Base-by-base conservation (phyloP, 805 yeast species). In the Candida qinlingensis region DNA sequence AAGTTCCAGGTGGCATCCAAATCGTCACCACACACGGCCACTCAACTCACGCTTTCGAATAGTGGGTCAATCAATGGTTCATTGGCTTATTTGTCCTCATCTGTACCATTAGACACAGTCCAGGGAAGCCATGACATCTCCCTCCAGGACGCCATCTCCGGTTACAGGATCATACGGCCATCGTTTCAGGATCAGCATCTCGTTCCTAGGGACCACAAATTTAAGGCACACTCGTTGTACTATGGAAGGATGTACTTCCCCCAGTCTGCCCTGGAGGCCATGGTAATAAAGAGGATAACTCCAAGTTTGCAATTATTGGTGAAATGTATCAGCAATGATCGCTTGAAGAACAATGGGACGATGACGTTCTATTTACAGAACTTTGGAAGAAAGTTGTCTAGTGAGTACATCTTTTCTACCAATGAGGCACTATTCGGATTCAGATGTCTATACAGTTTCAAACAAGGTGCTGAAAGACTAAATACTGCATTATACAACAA, bases 201-300 rank as follows among this genome's bases (percentile, higher is more conserved):
- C 35, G 35, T 31, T 7, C 40, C 39, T 31, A 41, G 7, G 48
- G 25, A 33, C n/a, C 13, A 37, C 28, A 33, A 9, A 7, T 49
- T 53, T 37, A 41, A 41, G 31, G 54, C 56, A 7, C 67, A 74
- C 35, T 70, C 81, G 0, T 69, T 92, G 12, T 66, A 85, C 34
- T 92, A 88, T 64, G 98, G 98, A 1, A 73, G 92, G 54, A 78
- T 94, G 81, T 87, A 84, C 59, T 81, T 92, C 52, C 98, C 99
- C 0, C 86, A 88, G 2, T 82, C 87, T 13, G 83, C 85, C 7
- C 68, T 94, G 3, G 98, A 92, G 64, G 96, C 96, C 1, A 83
- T 94, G 92, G 55, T 83, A 7, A 79, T 89, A 38, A 79, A 85
- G 53, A 70, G 88, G 47, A 58, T 87, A 13, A 71, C 83, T 0